Evolutionary conservation across 2,329 filamentous ascomycete species (phyloP).

Genomic region (Sporothrix phasma): DNA sequence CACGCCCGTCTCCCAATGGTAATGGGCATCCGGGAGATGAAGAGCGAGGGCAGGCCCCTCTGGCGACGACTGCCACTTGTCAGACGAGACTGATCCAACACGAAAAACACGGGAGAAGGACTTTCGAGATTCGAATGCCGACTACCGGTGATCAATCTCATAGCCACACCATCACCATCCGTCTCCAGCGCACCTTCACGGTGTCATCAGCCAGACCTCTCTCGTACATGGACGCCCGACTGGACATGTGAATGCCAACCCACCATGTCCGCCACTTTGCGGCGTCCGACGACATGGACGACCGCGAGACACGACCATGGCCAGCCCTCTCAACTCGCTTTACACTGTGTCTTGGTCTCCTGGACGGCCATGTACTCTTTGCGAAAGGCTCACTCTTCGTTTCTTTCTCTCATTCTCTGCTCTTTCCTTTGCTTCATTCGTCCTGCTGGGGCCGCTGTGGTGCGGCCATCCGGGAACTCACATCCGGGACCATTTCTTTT

Average conservation of each 20-base stretch:
- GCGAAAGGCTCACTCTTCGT: background rate
- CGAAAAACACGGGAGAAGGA: background rate
- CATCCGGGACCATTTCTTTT: background rate
- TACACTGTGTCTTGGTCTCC: background rate
- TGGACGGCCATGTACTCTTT: background rate
- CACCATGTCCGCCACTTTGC: too few relatives aligned
- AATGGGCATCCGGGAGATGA: background rate
- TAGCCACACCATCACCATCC: background rate
- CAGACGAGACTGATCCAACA: background rate
- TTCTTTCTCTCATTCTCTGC: background rate
- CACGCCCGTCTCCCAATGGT: background rate
- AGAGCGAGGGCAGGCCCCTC: too few relatives aligned
- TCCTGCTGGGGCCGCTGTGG: background rate
- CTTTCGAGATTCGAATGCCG: too few relatives aligned
- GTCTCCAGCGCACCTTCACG: too few relatives aligned
- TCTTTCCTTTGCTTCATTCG: background rate
- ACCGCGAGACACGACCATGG: background rate
- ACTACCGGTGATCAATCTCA: background rate
- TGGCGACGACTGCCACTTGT: background rate
- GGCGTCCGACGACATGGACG: background rate
- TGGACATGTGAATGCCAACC: background rate
- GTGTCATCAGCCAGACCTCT: background rate
- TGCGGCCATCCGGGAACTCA: background rate
- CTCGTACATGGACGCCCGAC: background rate
- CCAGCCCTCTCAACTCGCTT: background rate